These are phyloP conservation scores for Salinomyces thailandicus DNA, from an alignment of 2,329 filamentous ascomycete genomes.

Conservation along the genomic window DNA sequence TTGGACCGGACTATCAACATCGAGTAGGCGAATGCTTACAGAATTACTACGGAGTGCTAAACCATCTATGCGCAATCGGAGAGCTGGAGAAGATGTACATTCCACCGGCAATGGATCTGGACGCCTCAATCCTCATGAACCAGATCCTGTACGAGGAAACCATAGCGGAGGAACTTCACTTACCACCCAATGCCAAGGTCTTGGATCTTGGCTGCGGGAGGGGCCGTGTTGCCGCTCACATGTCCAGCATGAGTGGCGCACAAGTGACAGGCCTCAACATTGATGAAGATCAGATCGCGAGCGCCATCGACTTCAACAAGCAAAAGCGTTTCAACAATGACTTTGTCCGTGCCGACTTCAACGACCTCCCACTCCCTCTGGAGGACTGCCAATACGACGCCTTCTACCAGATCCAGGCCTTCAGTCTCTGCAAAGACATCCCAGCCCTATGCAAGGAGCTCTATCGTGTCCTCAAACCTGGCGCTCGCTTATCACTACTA, in stretches of 20 bases:
- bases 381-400: conserved; percentile 17
- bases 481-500: conserved; percentile 17
- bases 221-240: conserved; percentile 22
- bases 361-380: conserved; percentile 20
- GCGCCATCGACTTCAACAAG: conserved; percentile 16
- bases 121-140: conserved; percentile 13
- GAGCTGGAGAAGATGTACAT: conserved; percentile 25
- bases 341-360: conserved; percentile 20
- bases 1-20: conserved; percentile 19
- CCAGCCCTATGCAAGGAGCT: conserved; percentile 15
- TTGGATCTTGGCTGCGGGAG: conserved; percentile 22
- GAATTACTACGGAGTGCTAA: conserved; percentile 22
- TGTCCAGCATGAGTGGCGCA: conserved; percentile 17
- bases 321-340: conserved; percentile 12
- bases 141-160: conserved; percentile 21
- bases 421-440: conserved; percentile 20
- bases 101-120: conserved; percentile 18
- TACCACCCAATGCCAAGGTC: conserved; percentile 17
- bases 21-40: conserved; percentile 19
- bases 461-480: conserved; percentile 19
- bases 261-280: conserved; percentile 22
- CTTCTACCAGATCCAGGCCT: conserved; percentile 25
- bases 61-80: conserved; percentile 22
- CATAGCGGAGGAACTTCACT: conserved; percentile 17
- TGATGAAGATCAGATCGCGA: conserved; percentile 20